Conservation (phyloP, 495 filamentous ascomycete species). For the Cetradonia linearis region DNA sequence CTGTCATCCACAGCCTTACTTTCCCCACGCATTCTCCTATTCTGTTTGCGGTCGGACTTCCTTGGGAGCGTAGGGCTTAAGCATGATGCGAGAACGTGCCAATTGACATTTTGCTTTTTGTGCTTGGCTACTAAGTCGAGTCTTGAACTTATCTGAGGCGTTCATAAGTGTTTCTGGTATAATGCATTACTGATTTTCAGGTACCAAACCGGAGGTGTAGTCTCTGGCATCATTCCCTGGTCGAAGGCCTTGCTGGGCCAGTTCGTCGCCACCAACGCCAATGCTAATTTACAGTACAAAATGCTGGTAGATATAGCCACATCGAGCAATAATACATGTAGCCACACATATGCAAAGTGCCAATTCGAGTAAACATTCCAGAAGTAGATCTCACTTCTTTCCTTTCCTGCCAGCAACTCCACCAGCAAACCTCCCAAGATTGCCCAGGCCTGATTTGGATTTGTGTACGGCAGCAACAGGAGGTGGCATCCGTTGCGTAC, state of each 20-base stretch:
- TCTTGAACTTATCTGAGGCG: neutral
- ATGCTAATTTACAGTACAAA: constrained; percentile 5
- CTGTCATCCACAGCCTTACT: constrained; percentile 2
- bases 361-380: neutral
- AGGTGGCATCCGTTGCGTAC: constrained; percentile 36
- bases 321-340: neutral
- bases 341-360: neutral
- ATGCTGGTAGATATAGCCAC: neutral
- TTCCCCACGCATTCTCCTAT: neutral
- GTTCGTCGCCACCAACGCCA: neutral
- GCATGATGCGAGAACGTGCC: neutral
- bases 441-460: constrained; percentile 54
- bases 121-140: neutral
- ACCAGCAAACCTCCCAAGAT: constrained; percentile 57
- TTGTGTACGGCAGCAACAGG: constrained; percentile 39
- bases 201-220: neutral
- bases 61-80: neutral
- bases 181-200: neutral
- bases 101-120: neutral
- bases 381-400: constrained; percentile 31
- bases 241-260: neutral
- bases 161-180: neutral
- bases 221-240: neutral
- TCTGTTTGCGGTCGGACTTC: neutral
- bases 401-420: constrained; percentile 52